phyloP scores from a whole-genome alignment of 2,329 filamentous ascomycete species.

The Rhinocladiella mackenziei region DNA sequence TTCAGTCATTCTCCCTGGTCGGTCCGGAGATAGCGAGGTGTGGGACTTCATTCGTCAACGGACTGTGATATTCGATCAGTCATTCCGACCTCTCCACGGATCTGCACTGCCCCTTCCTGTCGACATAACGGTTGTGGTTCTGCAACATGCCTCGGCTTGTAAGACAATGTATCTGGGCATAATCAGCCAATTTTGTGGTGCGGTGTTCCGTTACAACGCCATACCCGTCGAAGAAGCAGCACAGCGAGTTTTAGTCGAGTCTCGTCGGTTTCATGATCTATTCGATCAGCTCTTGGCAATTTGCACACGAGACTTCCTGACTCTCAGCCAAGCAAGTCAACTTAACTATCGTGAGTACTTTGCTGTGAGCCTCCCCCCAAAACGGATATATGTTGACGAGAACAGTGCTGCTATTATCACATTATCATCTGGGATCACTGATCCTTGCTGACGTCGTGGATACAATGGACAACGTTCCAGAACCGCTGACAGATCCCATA shows the following conservation, averaged over 20 bases:
- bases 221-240: constrained; percentile 1
- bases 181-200: constrained; percentile 7
- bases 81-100: constrained; percentile 4
- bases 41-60: constrained; percentile 19
- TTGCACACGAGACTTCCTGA: constrained; percentile 9
- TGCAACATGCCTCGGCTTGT: constrained; percentile 14
- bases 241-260: constrained; percentile 6
- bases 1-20: background rate
- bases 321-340: constrained; percentile 1
- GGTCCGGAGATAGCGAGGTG: constrained; percentile 3
- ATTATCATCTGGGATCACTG: constrained; percentile 11
- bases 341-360: constrained; percentile 9
- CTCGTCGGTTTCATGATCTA: constrained; percentile 6
- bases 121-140: constrained; percentile 6
- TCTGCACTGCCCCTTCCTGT: constrained; percentile 6
- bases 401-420: constrained; percentile 7
- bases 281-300: constrained; percentile 10
- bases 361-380: background rate
- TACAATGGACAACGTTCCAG: background rate
- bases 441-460: constrained; percentile 10
- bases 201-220: constrained; percentile 1
- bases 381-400: background rate
- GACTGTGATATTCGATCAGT: constrained; percentile 13
- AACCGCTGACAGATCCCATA: background rate
- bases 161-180: constrained; percentile 12